Conservation (phyloP, 1,139 yeast genomes). For the Arxiozyma bovina region DNA sequence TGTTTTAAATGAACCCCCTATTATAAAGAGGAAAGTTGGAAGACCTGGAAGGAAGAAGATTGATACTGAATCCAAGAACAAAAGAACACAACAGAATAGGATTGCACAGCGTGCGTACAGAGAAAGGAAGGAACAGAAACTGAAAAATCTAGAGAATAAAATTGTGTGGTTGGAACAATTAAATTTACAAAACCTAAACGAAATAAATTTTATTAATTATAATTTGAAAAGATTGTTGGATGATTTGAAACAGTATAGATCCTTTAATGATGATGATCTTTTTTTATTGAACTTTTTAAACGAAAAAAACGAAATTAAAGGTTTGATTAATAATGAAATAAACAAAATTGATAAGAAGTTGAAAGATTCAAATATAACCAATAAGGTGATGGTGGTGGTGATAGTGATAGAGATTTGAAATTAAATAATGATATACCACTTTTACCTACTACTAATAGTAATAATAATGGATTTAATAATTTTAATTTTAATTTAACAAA, state of each 20-base stretch:
- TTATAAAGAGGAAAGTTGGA: constrained; percentile 24
- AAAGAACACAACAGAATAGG: constrained; percentile 91
- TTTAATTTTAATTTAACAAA: too few species aligned
- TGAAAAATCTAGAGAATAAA: constrained; percentile 78
- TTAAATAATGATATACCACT: too few species aligned
- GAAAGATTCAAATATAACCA: background rate
- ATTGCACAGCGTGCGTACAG: constrained; percentile 97
- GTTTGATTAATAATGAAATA: background rate
- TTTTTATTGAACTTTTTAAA: background rate
- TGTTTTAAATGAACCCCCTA: background rate
- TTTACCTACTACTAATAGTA: too few species aligned
- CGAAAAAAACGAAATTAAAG: background rate
- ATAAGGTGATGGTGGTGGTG: background rate
- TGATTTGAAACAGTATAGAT: constrained; percentile 6
- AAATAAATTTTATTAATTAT: constrained; percentile 61
- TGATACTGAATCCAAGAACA: constrained; percentile 69
- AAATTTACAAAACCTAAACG: constrained; percentile 54
- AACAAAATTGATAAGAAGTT: background rate
- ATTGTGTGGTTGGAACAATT: constrained; percentile 64
- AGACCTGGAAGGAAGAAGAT: constrained; percentile 69
- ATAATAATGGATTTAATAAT: too few species aligned
- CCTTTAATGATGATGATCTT: constrained; percentile 2
- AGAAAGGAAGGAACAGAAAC: constrained; percentile 81
- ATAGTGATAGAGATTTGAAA: background rate
- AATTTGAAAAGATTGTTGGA: background rate